These are phyloP conservation scores for Parmelia sp. DNA, from an alignment of 495 filamentous ascomycete species.

Conservation along the genomic window DNA sequence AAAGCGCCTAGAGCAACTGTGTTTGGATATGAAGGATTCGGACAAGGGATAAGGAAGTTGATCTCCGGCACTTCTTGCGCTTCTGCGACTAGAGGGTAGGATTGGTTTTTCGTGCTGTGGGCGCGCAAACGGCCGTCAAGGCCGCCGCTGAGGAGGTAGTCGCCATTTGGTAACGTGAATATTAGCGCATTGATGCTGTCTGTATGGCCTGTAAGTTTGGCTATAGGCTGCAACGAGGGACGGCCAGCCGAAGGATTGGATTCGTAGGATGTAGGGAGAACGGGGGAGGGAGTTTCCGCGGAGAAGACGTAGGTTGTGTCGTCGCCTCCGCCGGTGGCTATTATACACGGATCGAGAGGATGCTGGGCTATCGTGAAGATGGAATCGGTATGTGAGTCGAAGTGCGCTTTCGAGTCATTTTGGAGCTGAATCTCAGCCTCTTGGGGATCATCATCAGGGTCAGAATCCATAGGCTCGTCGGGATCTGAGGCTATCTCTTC, in stretches of 20 bases:
- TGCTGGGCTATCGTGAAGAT: constrained; percentile 94
- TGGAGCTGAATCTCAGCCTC: constrained; percentile 69
- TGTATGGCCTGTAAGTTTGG: constrained; percentile 74
- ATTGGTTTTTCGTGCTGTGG: constrained; percentile 38
- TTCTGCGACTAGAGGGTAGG: constrained; percentile 51
- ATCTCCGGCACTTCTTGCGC: constrained; percentile 87
- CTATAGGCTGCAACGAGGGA: constrained; percentile 53
- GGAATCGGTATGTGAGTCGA: constrained; percentile 78
- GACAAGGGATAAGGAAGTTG: constrained; percentile 81
- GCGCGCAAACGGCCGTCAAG: constrained; percentile 69
- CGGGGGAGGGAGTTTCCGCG: constrained; percentile 53
- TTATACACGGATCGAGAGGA: constrained; percentile 65
- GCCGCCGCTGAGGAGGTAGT: constrained; percentile 78
- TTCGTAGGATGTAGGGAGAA: constrained; percentile 70
- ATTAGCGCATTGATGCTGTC: constrained; percentile 81
- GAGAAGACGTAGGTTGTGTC: constrained; percentile 78
- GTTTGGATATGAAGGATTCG: constrained; percentile 61
- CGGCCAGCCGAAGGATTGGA: constrained; percentile 53
- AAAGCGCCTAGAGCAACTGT: constrained; percentile 83
- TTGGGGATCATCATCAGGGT: constrained; percentile 57
- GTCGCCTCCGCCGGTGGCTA: constrained; percentile 85
- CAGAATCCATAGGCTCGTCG: constrained; percentile 67
- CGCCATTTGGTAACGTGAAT: constrained; percentile 77
- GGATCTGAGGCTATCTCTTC: constrained; percentile 54
- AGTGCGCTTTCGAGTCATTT: constrained; percentile 89